Base-by-base conservation (phyloP, 306 rosid species). In the Trifolium subterraneum region DNA sequence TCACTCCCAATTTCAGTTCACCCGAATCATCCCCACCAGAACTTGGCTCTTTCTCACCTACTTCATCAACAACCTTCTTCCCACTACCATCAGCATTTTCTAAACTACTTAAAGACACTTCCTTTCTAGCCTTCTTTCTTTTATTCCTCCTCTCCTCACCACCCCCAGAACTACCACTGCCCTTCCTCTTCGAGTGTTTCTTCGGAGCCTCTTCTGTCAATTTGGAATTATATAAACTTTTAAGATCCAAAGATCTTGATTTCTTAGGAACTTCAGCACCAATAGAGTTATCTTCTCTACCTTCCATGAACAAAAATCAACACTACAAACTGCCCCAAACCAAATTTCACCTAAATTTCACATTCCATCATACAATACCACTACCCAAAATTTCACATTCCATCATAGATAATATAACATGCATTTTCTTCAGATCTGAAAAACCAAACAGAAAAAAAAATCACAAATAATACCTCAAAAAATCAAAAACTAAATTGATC, bases 221-320 rank as follows among this genome's bases (percentile, higher is more conserved):
- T 64, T 83, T 76, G 44, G 89, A 70, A 68, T 85, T 76, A 78
- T 90, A 90, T 64, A 95, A 87, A 85, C 96, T 88, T 80, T 87
- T 90, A 78, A 92, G 77, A 88, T 92, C 99, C 92, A 95, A 78
- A 67, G 98, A 85, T 86, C 90, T 88, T 27, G 97, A 82, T 80
- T 90, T 87, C 76, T 85, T 85, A 20, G 89, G 88, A 78, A 82
- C 81, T 78, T 65, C 83, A 69, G 87, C 70, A 79, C 85, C 99
- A 86, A 85, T 82, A 70, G 88, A 78, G 69, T 79, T 78, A 76
- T 84, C 92, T 86, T 80, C 55, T 79, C 90, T 85, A 73, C 75
- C 86, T 82, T 92, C 99, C 97, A 91, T 91, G 87, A 85, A 88
- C 85, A 31, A 50, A 4, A 84, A 81, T 44, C 74, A 75, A 80